Conservation (phyloP, 164 flowering plant species). For the Umbilicus rupestris region DNA sequence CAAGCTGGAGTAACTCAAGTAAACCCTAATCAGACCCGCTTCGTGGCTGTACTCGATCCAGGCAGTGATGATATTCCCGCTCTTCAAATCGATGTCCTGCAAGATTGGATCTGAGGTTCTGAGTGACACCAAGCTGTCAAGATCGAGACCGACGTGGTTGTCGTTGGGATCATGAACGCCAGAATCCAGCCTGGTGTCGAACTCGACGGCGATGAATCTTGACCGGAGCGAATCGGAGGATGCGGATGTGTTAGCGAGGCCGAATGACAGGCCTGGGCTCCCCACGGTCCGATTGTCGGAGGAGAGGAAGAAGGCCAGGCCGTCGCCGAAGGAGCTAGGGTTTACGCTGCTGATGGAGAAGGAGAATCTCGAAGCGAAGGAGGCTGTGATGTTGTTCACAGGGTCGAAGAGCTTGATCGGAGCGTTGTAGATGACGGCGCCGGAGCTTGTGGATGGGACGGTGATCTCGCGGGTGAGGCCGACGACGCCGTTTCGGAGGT, state of each 20-base stretch:
- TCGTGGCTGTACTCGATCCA: slow-evolving; percentile 71
- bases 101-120: slow-evolving; percentile 31
- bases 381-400: slow-evolving; percentile 45
- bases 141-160: slow-evolving; percentile 72
- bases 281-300: slow-evolving; percentile 51
- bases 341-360: slow-evolving; percentile 51
- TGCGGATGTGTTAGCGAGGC: slow-evolving; percentile 66
- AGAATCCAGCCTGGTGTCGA: slow-evolving; percentile 57
- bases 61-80: slow-evolving; percentile 56
- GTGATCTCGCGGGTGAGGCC: slow-evolving; percentile 64
- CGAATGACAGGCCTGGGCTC: slow-evolving; percentile 65
- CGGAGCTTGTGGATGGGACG: slow-evolving; percentile 78
- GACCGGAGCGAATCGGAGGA: slow-evolving; percentile 26
- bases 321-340: slow-evolving; percentile 65
- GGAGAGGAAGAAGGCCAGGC: slow-evolving; percentile 66
- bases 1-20: slow-evolving; percentile 43
- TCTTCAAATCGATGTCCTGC: slow-evolving; percentile 49
- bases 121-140: slow-evolving; percentile 47
- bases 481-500: slow-evolving; percentile 62
- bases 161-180: slow-evolving; percentile 53
- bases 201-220: slow-evolving; percentile 62
- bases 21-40: slow-evolving; percentile 36
- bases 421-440: slow-evolving; percentile 45
- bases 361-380: slow-evolving; percentile 64
- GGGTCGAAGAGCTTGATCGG: slow-evolving; percentile 56